Percentiles rank a stretch among this genome's conserved stretches.
Conservation (phyloP, 129 eudicot genomes). For the Kitagawia praeruptora region DNA sequence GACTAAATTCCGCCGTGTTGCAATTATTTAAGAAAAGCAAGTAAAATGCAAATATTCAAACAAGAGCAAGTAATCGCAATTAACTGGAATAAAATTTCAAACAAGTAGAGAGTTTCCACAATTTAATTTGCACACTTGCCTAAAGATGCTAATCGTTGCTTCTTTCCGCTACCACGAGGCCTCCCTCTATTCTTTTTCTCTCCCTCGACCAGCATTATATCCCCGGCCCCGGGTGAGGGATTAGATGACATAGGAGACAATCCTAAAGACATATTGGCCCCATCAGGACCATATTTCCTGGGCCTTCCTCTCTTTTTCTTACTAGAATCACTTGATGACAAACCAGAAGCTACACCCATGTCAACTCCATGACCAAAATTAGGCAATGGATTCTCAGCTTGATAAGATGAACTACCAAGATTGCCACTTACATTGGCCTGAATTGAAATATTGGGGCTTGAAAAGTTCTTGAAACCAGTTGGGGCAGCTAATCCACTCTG, state of each 20-base stretch:
- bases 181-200: conserved; percentile 51
- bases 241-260: conserved; percentile 41
- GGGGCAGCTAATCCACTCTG: conserved; percentile 32
- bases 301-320: conserved; percentile 97
- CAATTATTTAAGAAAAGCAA: conserved; percentile 7
- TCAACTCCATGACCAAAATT: conserved; percentile 41
- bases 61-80: not conserved
- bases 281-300: conserved; percentile 78
- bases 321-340: conserved; percentile 31
- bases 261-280: conserved; percentile 50
- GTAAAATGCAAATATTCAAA: not conserved
- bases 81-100: not conserved
- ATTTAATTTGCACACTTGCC: conserved; percentile 33
- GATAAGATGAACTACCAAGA: conserved; percentile 48
- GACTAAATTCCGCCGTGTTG: not conserved
- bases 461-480: conserved; percentile 40
- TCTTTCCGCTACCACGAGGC: conserved; percentile 92
- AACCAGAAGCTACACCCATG: conserved; percentile 21
- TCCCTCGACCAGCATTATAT: conserved; percentile 26
- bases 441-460: conserved; percentile 46
- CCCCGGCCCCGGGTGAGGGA: conserved; percentile 39
- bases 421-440: conserved; percentile 41
- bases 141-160: conserved; percentile 68
- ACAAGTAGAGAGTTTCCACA: not conserved
- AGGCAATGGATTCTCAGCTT: conserved; percentile 42